A percentile compares a stretch with the other conserved stretches of the same genome.
Conservation (phyloP, 2,329 filamentous ascomycete genomes). For the Thielaviopsis musarum region DNA sequence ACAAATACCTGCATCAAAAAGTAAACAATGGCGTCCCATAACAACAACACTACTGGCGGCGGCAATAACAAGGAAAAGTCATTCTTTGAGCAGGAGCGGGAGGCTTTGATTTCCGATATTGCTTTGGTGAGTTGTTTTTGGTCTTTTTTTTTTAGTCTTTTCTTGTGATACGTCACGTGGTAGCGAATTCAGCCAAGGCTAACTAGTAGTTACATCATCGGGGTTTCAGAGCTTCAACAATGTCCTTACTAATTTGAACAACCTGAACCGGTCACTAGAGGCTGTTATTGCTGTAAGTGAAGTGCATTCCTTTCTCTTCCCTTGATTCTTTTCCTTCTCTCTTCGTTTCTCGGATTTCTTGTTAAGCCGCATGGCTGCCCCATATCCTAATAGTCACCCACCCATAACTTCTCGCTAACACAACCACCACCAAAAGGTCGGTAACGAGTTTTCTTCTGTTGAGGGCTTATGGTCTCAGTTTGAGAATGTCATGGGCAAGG, state of each 20-base stretch:
- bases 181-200: neutral
- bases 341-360: neutral
- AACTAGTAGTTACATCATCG: neutral
- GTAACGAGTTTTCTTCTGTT: constrained; percentile 93
- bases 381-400: too few relatives aligned
- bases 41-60: too few relatives aligned
- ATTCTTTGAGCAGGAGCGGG: constrained; percentile 64
- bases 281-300: constrained; percentile 67
- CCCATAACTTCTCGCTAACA: too few relatives aligned
- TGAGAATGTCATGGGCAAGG: constrained; percentile 82
- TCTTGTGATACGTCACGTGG: neutral
- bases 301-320: neutral
- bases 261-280: constrained; percentile 80
- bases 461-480: constrained; percentile 96
- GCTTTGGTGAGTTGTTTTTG: constrained; percentile 36
- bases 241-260: constrained; percentile 90
- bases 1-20: too few relatives aligned
- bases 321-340: neutral
- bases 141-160: neutral
- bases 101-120: constrained; percentile 54
- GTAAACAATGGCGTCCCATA: too few relatives aligned
- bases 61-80: constrained; percentile 27
- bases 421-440: constrained; percentile 30
- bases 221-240: constrained; percentile 56
- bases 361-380: too few relatives aligned